A percentile compares a stretch with the other conserved stretches of the same genome.
phyloP scores from a whole-genome alignment of 2,329 filamentous ascomycete species.

The Beauveria varroae region DNA sequence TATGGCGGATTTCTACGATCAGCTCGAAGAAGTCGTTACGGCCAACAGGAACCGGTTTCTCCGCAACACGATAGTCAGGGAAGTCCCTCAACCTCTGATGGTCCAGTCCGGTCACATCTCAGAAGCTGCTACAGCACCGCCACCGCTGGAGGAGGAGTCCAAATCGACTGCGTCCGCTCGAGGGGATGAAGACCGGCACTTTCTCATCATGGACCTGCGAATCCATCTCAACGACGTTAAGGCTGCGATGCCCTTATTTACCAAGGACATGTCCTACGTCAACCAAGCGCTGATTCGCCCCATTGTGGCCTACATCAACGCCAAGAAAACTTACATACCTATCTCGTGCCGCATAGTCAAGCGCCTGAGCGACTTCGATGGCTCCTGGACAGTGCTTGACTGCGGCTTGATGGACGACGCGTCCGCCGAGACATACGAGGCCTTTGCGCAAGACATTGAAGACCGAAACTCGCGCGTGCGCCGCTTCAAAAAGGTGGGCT shows the following conservation, averaged over 20 bases:
- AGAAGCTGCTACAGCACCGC: conserved; percentile 19
- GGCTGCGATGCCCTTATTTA: conserved; percentile 88
- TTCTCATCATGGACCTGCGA: conserved; percentile 89
- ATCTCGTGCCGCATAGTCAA: conserved; percentile 94
- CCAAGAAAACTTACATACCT: conserved; percentile 88
- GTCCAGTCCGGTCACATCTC: conserved; percentile 26
- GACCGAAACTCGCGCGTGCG: conserved; percentile 81
- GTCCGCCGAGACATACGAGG: conserved; percentile 87
- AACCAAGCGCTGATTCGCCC: conserved; percentile 92
- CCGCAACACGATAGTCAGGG: conserved; percentile 35
- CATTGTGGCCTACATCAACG: conserved; percentile 97
- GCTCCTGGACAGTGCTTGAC: conserved; percentile 91
- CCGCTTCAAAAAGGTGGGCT: conserved; percentile 87
- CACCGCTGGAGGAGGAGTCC: not conserved
- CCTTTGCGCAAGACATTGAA: conserved; percentile 85
- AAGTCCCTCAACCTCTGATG: conserved; percentile 19
- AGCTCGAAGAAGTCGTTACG: conserved; percentile 85
- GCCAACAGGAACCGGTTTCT: conserved; percentile 62
- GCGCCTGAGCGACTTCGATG: conserved; percentile 80
- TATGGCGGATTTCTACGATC: conserved; percentile 95
- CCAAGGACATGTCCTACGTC: conserved; percentile 83
- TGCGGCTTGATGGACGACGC: conserved; percentile 90
- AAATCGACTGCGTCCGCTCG: not conserved
- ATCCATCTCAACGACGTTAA: conserved; percentile 93
- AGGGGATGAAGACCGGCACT: conserved; percentile 58